These are phyloP conservation scores for Colletotrichum noveboracense DNA, from an alignment of 2,329 filamentous ascomycete genomes.

Conservation along the genomic window DNA sequence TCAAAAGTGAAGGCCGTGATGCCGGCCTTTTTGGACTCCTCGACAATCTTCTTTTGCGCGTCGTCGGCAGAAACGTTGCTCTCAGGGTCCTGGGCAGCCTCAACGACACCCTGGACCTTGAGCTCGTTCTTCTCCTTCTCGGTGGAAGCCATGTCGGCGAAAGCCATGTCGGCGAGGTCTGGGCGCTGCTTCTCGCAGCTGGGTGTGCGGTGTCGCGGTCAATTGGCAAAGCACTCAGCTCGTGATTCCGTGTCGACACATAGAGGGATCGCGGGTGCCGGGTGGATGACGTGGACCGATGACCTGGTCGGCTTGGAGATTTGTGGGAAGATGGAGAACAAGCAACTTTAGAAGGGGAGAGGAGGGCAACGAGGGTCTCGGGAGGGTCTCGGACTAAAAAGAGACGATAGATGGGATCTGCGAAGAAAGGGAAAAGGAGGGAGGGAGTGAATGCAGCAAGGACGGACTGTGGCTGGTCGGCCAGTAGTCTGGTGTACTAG, in stretches of 20 bases:
- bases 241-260: constrained; percentile 10
- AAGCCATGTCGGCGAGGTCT: constrained; percentile 28
- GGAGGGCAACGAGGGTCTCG: constrained; percentile 8
- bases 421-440: not conserved
- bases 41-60: constrained; percentile 75
- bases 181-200: constrained; percentile 14
- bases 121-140: constrained; percentile 60
- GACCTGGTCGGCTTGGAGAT: not conserved
- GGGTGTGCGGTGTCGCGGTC: not conserved
- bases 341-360: not conserved
- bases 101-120: constrained; percentile 81
- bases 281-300: not conserved
- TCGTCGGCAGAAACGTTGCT: constrained; percentile 71
- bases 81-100: constrained; percentile 76
- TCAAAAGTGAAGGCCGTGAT: constrained; percentile 85
- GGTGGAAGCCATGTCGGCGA: constrained; percentile 31
- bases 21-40: constrained; percentile 81
- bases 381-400: constrained; percentile 16
- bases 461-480: constrained; percentile 15
- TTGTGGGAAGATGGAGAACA: not conserved
- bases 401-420: constrained; percentile 2
- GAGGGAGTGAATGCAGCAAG: constrained; percentile 16
- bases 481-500: constrained; percentile 14
- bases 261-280: not conserved
- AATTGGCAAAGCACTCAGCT: constrained; percentile 13